These are phyloP conservation scores for Cordyceps tenuipes DNA, from an alignment of 2,329 filamentous ascomycete genomes.

Conservation along the genomic window DNA sequence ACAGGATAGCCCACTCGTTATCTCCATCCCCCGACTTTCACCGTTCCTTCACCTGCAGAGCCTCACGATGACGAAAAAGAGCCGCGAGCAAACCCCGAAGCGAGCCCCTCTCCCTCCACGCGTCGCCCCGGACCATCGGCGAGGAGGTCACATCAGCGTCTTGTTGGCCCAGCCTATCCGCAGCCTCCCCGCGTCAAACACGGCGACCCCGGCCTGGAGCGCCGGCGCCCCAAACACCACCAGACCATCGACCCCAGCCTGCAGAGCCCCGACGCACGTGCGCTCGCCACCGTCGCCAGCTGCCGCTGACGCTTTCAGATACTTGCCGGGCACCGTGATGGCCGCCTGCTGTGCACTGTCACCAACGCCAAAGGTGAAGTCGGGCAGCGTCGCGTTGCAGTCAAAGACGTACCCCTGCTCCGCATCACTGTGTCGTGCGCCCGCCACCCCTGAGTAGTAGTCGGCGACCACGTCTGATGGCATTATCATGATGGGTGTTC, in stretches of 20 bases:
- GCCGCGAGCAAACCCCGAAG: not conserved
- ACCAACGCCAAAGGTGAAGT: conserved; percentile 41
- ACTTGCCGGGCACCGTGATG: conserved; percentile 1
- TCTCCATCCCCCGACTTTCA: not conserved
- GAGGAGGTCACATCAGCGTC: not conserved
- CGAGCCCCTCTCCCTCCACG: not conserved
- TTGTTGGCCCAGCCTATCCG: conserved; percentile 10
- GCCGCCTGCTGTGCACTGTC: conserved; percentile 22
- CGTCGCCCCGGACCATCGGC: not conserved
- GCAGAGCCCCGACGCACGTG: conserved; percentile 4
- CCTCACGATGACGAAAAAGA: not conserved
- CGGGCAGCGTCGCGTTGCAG: conserved; percentile 35
- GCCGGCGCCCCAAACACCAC: conserved; percentile 10
- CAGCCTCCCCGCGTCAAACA: conserved; percentile 2
- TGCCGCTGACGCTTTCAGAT: not conserved
- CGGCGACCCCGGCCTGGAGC: conserved; percentile 2
- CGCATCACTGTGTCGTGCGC: not conserved
- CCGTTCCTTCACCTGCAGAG: not conserved
- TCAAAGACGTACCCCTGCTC: conserved; percentile 27
- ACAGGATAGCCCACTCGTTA: not conserved
- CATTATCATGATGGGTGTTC: conserved; percentile 55
- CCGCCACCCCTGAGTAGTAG: conserved; percentile 32
- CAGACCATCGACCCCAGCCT: not conserved
- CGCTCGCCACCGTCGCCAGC: not conserved
- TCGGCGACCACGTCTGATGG: conserved; percentile 40